Percentiles rank a stretch among this genome's conserved stretches.
These are phyloP conservation scores for Haplosporangium gracile DNA, from an alignment of 192 early-diverging fungal species.

Conservation along the genomic window DNA sequence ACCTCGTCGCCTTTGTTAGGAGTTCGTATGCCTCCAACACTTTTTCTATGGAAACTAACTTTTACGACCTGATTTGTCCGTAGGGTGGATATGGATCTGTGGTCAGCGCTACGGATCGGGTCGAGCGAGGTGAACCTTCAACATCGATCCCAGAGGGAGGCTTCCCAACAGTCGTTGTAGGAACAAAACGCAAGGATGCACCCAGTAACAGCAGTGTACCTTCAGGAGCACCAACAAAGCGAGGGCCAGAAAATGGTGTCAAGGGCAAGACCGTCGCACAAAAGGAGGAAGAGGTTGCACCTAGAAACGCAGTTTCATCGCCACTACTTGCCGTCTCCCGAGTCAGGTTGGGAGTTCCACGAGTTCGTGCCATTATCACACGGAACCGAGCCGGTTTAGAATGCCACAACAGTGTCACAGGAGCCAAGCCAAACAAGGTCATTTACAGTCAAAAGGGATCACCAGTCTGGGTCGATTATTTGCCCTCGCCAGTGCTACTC, in stretches of 20 bases:
- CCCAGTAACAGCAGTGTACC: constrained; percentile 18
- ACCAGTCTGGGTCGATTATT: constrained; percentile 71
- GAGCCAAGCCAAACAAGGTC: constrained; percentile 57
- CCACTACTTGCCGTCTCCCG: constrained; percentile 59
- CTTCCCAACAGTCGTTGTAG: constrained; percentile 55
- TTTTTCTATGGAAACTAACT: not conserved
- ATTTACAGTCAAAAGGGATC: constrained; percentile 62
- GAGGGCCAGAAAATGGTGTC: constrained; percentile 18
- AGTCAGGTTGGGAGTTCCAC: constrained; percentile 62
- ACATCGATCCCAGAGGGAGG: constrained; percentile 53
- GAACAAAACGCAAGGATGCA: constrained; percentile 63
- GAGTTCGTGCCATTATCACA: constrained; percentile 58
- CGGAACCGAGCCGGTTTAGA: constrained; percentile 42
- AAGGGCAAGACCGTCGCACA: constrained; percentile 27
- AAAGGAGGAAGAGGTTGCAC: constrained; percentile 16
- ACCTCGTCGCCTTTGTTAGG: not conserved
- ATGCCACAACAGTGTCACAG: constrained; percentile 48
- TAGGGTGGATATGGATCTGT: not conserved
- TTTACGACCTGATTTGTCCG: not conserved
- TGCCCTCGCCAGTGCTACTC: constrained; percentile 69
- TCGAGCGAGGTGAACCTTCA: constrained; percentile 57
- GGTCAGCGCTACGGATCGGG: constrained; percentile 5
- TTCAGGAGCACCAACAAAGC: constrained; percentile 28
- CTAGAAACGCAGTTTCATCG: constrained; percentile 54
- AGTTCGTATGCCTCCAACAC: not conserved